phyloP scores from a whole-genome alignment of 2,329 filamentous ascomycete species.

The Ophiocordyceps unilateralis region DNA sequence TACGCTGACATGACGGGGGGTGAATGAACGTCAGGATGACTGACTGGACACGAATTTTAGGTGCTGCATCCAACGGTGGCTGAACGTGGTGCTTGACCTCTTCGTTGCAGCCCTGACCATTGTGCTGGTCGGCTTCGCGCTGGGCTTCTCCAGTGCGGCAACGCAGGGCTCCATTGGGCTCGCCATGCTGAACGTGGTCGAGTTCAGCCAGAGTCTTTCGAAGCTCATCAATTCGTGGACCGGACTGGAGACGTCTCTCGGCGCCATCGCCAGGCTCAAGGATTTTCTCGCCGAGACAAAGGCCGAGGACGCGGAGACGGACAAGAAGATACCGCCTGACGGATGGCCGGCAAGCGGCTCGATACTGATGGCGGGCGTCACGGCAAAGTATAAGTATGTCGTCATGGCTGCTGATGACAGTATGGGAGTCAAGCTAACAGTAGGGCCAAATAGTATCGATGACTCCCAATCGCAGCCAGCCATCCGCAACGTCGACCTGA shows the following conservation, averaged over 20 bases:
- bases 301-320: slow-evolving; percentile 4
- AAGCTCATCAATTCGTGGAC: slow-evolving; percentile 15
- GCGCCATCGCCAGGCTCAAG: slow-evolving; percentile 10
- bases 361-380: not conserved
- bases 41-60: not conserved
- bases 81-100: not conserved
- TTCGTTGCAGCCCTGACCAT: slow-evolving; percentile 7
- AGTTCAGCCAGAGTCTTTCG: slow-evolving; percentile 12
- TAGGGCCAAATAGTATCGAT: not conserved
- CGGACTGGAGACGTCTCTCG: slow-evolving; percentile 11
- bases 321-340: slow-evolving; percentile 32
- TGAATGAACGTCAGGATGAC: not conserved
- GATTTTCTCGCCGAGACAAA: slow-evolving; percentile 5
- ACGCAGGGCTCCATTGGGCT: slow-evolving; percentile 7
- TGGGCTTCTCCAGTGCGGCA: not conserved
- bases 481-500: slow-evolving; percentile 13
- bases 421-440: not conserved
- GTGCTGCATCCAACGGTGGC: slow-evolving; percentile 1
- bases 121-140: slow-evolving; percentile 5
- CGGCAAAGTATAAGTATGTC: slow-evolving; percentile 19
- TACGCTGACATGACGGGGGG: not conserved
- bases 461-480: not conserved
- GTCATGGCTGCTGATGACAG: slow-evolving; percentile 47
- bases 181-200: slow-evolving; percentile 11
- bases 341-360: not conserved